Evolutionary conservation across 352 stramenopile species (phyloP).

Genomic region (Phytopythium cucurbitacearum): DNA sequence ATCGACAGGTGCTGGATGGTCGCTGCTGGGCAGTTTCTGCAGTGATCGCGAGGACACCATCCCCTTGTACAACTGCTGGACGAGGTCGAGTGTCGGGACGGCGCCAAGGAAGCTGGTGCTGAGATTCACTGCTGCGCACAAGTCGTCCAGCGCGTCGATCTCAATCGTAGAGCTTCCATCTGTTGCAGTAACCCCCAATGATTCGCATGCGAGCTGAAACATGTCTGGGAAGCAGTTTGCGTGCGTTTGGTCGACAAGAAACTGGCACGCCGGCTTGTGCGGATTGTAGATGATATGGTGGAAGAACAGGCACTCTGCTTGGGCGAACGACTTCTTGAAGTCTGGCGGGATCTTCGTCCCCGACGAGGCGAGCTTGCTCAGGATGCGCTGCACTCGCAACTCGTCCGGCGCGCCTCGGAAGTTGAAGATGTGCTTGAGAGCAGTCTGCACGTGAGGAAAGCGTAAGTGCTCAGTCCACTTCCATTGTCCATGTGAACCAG

Average conservation of each 20-base stretch:
- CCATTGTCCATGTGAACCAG: not conserved
- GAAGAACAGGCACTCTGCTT: slow-evolving; percentile 73
- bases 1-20: too few relatives aligned
- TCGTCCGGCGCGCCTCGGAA: slow-evolving; percentile 53
- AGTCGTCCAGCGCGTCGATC: not conserved
- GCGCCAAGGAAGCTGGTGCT: not conserved
- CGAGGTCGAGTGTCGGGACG: not conserved
- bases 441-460: slow-evolving; percentile 37
- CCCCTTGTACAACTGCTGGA: not conserved
- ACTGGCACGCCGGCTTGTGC: slow-evolving; percentile 31
- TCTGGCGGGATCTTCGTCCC: slow-evolving; percentile 41
- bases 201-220: slow-evolving; percentile 29
- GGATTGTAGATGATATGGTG: slow-evolving; percentile 77
- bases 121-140: not conserved
- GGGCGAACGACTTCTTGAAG: slow-evolving; percentile 51
- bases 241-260: slow-evolving; percentile 44
- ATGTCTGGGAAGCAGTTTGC: slow-evolving; percentile 51
- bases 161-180: not conserved
- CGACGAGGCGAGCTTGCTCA: slow-evolving; percentile 51
- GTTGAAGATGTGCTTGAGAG: slow-evolving; percentile 69
- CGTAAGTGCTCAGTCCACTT: not conserved
- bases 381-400: slow-evolving; percentile 54
- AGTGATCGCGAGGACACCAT: not conserved
- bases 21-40: not conserved
- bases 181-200: slow-evolving; percentile 17